A percentile compares a stretch with the other conserved stretches of the same genome.
Evolutionary conservation across 2,329 filamentous ascomycete genomes (phyloP).

Genomic region (Thelonectria blattea): DNA sequence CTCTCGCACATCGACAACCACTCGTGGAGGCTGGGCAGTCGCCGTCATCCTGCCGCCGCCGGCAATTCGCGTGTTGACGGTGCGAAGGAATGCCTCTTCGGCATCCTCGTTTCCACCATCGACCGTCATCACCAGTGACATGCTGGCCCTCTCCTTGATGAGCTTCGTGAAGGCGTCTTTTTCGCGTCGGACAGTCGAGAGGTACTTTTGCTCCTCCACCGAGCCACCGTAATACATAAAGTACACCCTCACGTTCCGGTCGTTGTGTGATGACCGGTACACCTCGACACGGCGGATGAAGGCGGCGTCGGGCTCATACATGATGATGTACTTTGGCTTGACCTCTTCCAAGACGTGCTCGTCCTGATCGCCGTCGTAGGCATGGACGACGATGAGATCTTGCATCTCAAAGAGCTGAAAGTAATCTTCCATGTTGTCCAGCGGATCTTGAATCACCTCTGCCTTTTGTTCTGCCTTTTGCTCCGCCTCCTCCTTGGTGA

Average conservation of each 20-base stretch:
- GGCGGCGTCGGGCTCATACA: conserved; percentile 95
- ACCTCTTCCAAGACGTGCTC: conserved; percentile 96
- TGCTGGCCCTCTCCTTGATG: conserved; percentile 91
- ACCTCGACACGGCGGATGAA: conserved; percentile 96
- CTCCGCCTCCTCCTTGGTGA: conserved; percentile 76
- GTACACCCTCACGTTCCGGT: conserved; percentile 88
- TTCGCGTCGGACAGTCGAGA: conserved; percentile 87
- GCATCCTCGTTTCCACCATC: conserved; percentile 77
- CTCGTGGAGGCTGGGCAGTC: conserved; percentile 84
- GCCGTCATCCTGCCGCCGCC: conserved; percentile 85
- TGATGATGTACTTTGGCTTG: conserved; percentile 92
- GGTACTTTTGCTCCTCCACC: conserved; percentile 93
- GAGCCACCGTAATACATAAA: conserved; percentile 96
- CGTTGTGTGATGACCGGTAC: conserved; percentile 91
- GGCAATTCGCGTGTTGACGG: conserved; percentile 95
- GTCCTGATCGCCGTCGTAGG: conserved; percentile 94
- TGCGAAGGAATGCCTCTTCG: conserved; percentile 90
- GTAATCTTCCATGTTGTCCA: conserved; percentile 91
- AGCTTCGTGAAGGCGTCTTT: conserved; percentile 96
- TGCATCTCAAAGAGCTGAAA: conserved; percentile 92
- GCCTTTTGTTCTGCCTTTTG: conserved; percentile 83
- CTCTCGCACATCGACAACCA: conserved; percentile 95
- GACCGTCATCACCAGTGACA: conserved; percentile 85
- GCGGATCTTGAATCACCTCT: conserved; percentile 75
- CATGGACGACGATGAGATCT: conserved; percentile 86